Conservation (phyloP, 805 yeast genomes). For the Yarrowia sp. region DNA sequence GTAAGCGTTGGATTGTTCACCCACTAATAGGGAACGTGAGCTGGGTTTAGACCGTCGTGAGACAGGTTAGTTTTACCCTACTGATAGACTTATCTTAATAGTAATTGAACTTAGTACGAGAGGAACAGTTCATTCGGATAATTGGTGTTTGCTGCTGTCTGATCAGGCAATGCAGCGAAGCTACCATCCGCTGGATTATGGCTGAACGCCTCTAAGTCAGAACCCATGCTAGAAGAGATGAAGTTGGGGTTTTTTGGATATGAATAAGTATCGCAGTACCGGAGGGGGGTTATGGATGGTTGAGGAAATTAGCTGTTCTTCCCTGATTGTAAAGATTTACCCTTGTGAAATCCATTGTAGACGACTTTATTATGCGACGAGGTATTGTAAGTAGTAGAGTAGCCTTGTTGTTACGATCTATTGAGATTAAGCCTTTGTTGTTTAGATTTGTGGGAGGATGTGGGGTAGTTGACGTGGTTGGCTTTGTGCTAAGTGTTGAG, state of each 20-base stretch:
- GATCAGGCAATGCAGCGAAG: slow-evolving; percentile 50
- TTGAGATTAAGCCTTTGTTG: slow-evolving; percentile 6
- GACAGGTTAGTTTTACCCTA: no score
- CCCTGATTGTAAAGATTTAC: neutral
- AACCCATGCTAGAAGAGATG: slow-evolving; percentile 53
- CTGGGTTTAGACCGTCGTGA: no score
- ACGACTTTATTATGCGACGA: slow-evolving; percentile 50
- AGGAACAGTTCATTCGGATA: slow-evolving; percentile 50
- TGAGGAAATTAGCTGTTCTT: neutral
- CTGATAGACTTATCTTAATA: no score
- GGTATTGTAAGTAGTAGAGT: slow-evolving; percentile 52
- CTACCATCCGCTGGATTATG: slow-evolving; percentile 51
- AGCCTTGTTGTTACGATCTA: slow-evolving; percentile 42
- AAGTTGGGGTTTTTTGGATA: slow-evolving; percentile 42
- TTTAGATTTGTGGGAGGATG: no score
- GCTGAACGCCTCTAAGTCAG: slow-evolving; percentile 54
- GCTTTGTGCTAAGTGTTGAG: no score
- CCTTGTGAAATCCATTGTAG: slow-evolving; percentile 45
- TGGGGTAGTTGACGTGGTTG: no score
- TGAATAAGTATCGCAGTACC: slow-evolving; percentile 39
- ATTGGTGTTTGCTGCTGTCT: slow-evolving; percentile 49
- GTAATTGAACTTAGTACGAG: slow-evolving; percentile 37
- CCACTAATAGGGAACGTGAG: no score
- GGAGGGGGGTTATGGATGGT: neutral
- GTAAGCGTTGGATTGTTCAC: no score